Evolutionary conservation across 2,329 filamentous ascomycete genomes (phyloP), one percentile per base, ranked within the genome.

Genomic region (Neoscytalidium dimidiatum): DNA sequence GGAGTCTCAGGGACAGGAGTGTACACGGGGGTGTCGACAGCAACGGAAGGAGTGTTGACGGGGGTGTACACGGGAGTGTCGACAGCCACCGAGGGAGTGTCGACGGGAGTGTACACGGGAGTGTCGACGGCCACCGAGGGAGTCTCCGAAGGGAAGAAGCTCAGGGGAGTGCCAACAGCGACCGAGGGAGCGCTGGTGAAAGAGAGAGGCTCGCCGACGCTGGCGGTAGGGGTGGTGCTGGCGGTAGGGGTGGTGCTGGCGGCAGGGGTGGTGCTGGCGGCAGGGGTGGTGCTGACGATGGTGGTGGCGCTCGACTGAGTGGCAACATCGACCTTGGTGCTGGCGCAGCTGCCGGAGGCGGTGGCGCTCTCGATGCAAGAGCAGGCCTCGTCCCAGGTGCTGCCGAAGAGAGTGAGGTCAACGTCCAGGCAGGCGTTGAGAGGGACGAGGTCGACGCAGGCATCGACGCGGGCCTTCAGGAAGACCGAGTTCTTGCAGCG

Each of bases 371-470:
- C 62, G 38, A 64, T 56, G 51, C 62, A 56, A 29, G 62, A 35
- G 62, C 62, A 64, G 7, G 62, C 33, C 9, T 56, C 62, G 51
- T 64, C 62, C 49, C 49, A 64, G 51, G 49, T 64, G 51, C 38
- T 46, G 51, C 62, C 38, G 62, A 64, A 64, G 21, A 64, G 62
- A 17, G 28, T 38, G 35, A 64, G 62, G 62, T 64, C 62, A 29
- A 64, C 28, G 51, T 64, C 62, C 7, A 64, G 38, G 51, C 62
- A 64, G 51, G 41, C 62, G 62, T 64, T 64, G 49, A 64, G 62
- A 13, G 62, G 62, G 38, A 64, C 62, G 13, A 64, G 62, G 41
- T 64, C 62, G n/a, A 64, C 62, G 19, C 62, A 64, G 62, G 62
- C 62, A 19, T 46, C 38, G 9, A 64, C 62, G 23, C 21, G 14